Base-by-base conservation (phyloP, 441 rosid genomes). In the Manihot esculenta region DNA sequence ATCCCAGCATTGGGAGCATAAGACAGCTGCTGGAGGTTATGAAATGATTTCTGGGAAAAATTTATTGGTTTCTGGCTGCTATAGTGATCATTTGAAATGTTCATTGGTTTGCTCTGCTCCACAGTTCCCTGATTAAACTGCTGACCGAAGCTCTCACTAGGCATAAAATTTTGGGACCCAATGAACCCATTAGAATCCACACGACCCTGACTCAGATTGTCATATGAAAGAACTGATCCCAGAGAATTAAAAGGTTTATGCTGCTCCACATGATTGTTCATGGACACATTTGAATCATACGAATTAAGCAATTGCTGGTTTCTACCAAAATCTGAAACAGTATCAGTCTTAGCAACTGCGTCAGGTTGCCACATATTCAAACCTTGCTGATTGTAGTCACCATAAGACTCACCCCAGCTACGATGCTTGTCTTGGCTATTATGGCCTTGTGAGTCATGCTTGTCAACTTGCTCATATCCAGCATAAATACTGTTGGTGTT, bases 1-100 rank as follows among this genome's bases (percentile, higher is more conserved):
- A 88, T 86, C 70, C 86, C 93, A 1, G 64, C 41, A 74, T 64
- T 74, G 55, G 88, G 79, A 64, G 85, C 82, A 84, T 76, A 82
- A 72, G 89, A 79, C 83, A 85, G 84, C 76, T 79, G 86, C 77
- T 84, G 85, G 76, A 72, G 80, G 69, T 77, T 76, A 77, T 83
- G 90, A 82, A 82, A 75, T 13, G 89, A 71, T 69, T 88, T 88
- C 63, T 79, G 91, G 49, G 79, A 10, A 71, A 59, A 66, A 75
- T 70, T 80, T 72, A 48, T 76, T 47, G 79, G 69, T 38, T 86
- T 77, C 85, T 88, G 91, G 68, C 73, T 81, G 65, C 73, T 76
- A 74, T 82, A 88, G 69, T 77, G 79, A 78, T 87, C 85, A 74
- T 86, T 82, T 57, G 95, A 75, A 69, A 81, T 80, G 71, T 75